A percentile compares a stretch with the other conserved stretches of the same genome.
phyloP scores from a whole-genome alignment of 768 basidiomycete species.

The Suillus lakei region DNA sequence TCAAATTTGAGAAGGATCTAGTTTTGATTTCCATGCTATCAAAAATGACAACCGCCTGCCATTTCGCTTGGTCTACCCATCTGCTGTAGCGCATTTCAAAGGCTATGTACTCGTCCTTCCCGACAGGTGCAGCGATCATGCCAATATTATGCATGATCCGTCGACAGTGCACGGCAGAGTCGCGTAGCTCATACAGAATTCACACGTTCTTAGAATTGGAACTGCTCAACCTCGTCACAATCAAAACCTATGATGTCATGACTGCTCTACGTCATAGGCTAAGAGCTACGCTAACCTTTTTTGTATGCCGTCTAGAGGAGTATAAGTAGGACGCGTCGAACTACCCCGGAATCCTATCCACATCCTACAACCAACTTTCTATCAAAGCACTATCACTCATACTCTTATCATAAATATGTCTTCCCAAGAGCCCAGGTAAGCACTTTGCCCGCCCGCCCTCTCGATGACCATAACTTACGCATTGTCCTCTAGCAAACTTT shows the following conservation, averaged over 20 bases:
- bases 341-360: background rate
- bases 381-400: background rate
- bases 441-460: background rate
- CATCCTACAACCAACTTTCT: constrained; percentile 10
- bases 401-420: constrained; percentile 18
- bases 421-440: constrained; percentile 34
- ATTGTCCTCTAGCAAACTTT: constrained; percentile 33
- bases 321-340: constrained; percentile 29
- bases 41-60: background rate
- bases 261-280: constrained; percentile 23
- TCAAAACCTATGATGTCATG: constrained; percentile 34
- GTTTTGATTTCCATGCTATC: background rate
- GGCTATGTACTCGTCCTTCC: background rate
- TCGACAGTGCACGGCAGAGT: too few species aligned
- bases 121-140: too few species aligned
- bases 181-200: background rate
- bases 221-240: background rate
- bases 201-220: background rate
- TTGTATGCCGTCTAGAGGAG: constrained; percentile 19
- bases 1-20: background rate
- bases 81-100: background rate
- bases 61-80: background rate
- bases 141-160: too few species aligned
- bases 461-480: background rate
- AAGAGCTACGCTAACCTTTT: constrained; percentile 34